A percentile compares a stretch with the other conserved stretches of the same genome.
These are phyloP conservation scores for Zizania palustris DNA, from an alignment of 202 grass and related monocot species.

Conservation along the genomic window DNA sequence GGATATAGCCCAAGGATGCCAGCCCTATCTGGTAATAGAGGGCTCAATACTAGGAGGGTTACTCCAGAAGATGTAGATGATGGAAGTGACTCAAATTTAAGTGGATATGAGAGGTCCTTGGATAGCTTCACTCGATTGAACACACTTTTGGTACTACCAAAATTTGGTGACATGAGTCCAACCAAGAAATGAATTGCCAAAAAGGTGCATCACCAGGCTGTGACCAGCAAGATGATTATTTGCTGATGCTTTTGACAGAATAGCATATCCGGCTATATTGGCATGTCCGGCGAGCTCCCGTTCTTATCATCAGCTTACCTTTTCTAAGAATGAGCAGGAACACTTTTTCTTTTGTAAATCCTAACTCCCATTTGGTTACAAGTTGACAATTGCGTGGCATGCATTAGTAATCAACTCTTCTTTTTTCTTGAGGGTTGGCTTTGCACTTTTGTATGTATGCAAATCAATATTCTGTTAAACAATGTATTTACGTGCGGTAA, in stretches of 20 bases:
- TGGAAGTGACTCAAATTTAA: conserved; percentile 53
- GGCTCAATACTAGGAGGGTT: conserved; percentile 28
- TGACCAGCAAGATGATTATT: conserved; percentile 17
- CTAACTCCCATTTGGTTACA: conserved; percentile 33
- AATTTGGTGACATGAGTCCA: conserved; percentile 46
- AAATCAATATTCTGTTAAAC: conserved; percentile 17
- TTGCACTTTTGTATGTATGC: conserved; percentile 33
- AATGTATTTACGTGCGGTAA: background rate
- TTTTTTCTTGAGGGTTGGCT: conserved; percentile 29
- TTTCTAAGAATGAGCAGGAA: conserved; percentile 29
- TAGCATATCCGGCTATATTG: conserved; percentile 54
- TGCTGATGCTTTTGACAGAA: conserved; percentile 50
- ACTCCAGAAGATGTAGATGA: conserved; percentile 57
- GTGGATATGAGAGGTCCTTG: conserved; percentile 66
- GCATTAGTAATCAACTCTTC: conserved; percentile 5
- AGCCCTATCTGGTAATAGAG: conserved; percentile 32
- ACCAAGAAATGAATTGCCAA: conserved; percentile 49
- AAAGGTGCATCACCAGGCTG: conserved; percentile 24
- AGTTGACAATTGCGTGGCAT: conserved; percentile 11
- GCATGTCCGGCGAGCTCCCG: conserved; percentile 31
- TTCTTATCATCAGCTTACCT: background rate
- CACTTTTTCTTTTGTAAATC: conserved; percentile 51
- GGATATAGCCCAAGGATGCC: conserved; percentile 31
- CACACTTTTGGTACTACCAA: conserved; percentile 67
- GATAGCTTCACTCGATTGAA: conserved; percentile 74